A percentile compares a stretch with the other conserved stretches of the same genome.
Conservation (phyloP, 352 stramenopile species). For the Phytophthora capsici region DNA sequence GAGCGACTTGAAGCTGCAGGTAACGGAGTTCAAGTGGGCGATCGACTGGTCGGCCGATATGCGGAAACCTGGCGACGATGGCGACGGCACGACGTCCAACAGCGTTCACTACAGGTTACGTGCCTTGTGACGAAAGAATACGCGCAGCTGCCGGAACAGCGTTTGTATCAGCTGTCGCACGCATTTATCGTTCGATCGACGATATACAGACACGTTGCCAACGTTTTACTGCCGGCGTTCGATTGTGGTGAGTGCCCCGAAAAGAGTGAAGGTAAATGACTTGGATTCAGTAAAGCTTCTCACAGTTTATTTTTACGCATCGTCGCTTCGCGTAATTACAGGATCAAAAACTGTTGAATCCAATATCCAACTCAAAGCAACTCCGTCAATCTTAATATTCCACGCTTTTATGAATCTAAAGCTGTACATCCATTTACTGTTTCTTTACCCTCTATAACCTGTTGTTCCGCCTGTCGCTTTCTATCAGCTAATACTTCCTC, state of each 20-base stretch:
- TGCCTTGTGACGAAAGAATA: neutral
- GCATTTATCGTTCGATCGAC: constrained; percentile 18
- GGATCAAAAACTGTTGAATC: neutral
- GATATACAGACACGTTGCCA: constrained; percentile 3
- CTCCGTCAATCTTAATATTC: constrained; percentile 4
- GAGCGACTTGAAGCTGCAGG: too few relatives aligned
- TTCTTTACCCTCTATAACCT: too few relatives aligned
- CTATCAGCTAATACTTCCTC: neutral
- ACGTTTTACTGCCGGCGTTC: constrained; percentile 17
- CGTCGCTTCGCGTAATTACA: constrained; percentile 36
- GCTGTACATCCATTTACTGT: neutral
- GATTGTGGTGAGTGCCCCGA: constrained; percentile 12
- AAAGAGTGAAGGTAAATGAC: constrained; percentile 12
- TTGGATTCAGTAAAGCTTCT: constrained; percentile 25
- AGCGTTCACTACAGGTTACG: constrained; percentile 1
- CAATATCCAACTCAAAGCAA: neutral
- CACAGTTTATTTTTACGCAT: constrained; percentile 34
- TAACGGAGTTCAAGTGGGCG: neutral
- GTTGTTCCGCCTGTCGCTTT: too few relatives aligned
- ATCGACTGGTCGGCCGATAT: constrained; percentile 6
- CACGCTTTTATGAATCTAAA: too few relatives aligned
- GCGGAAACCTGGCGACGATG: constrained; percentile 1
- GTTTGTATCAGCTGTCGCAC: constrained; percentile 20
- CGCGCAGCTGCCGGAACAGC: neutral
- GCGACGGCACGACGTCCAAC: constrained; percentile 10